phyloP scores from a whole-genome alignment of 345 rosid species.

The Syzygium aqueum region DNA sequence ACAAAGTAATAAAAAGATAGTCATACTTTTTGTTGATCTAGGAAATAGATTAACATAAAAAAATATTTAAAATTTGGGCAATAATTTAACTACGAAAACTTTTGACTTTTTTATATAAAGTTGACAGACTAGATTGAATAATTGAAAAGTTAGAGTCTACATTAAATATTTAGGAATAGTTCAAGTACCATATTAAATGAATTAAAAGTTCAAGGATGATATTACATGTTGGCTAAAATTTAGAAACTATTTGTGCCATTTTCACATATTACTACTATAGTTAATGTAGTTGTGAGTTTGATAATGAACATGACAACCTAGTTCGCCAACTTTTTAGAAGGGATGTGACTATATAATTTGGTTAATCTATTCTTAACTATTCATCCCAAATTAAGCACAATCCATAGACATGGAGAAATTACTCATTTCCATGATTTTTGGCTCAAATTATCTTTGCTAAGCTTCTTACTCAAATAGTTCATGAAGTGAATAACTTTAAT shows the following conservation, averaged over 20 bases:
- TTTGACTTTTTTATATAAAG: not conserved
- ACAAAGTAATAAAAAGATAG: not conserved
- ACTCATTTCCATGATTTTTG: not conserved
- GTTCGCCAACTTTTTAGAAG: not conserved
- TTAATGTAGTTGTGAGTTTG: not conserved
- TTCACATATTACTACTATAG: not conserved
- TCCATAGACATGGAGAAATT: not conserved
- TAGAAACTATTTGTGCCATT: not conserved
- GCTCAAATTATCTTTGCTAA: not conserved
- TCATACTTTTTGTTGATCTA: not conserved
- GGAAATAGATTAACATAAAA: not conserved
- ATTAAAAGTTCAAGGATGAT: not conserved
- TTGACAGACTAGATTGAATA: not conserved
- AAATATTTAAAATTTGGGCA: not conserved
- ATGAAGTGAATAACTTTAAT: not conserved
- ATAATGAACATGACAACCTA: not conserved
- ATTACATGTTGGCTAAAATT: not conserved
- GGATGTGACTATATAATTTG: not conserved
- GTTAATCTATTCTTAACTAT: not conserved
- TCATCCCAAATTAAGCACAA: not conserved
- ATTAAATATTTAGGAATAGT: not conserved
- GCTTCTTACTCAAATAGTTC: not conserved
- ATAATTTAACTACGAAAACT: not conserved
- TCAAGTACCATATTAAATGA: not conserved
- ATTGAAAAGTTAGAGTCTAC: not conserved